phyloP scores from a whole-genome alignment of 2,329 filamentous ascomycete species.

The Lizonia empirigonia region DNA sequence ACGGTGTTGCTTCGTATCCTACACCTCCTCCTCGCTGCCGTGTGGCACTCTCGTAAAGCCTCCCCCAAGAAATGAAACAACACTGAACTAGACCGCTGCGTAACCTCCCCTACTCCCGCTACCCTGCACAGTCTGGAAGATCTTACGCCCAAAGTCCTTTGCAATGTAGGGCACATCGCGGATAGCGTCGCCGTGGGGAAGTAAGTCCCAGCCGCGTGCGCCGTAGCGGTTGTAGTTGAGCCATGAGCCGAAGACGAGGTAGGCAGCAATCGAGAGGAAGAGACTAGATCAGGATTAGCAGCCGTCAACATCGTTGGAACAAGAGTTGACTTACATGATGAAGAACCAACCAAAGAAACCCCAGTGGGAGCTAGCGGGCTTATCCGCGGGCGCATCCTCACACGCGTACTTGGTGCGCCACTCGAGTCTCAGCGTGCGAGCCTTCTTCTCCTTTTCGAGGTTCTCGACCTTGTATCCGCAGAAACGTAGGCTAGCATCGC shows the following conservation, averaged over 20 bases:
- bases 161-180: constrained; percentile 90
- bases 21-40: too few relatives aligned
- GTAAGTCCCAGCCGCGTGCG: constrained; percentile 89
- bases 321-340: constrained; percentile 71
- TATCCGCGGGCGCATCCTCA: constrained; percentile 49
- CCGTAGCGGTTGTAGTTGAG: constrained; percentile 98
- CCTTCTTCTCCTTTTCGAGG: constrained; percentile 56
- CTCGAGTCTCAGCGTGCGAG: constrained; percentile 72
- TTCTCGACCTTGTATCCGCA: constrained; percentile 68
- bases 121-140: constrained; percentile 83
- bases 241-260: constrained; percentile 98
- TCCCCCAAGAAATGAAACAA: too few relatives aligned
- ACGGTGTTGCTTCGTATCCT: too few relatives aligned
- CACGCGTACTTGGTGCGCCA: constrained; percentile 92
- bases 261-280: constrained; percentile 84
- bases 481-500: constrained; percentile 69
- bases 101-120: constrained; percentile 87
- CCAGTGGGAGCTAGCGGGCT: constrained; percentile 68
- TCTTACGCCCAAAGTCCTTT: constrained; percentile 82
- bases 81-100: constrained; percentile 91
- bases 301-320: not conserved
- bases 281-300: constrained; percentile 58
- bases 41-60: too few relatives aligned
- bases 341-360: constrained; percentile 98
- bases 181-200: constrained; percentile 91